phyloP scores from a whole-genome alignment of 2,329 filamentous ascomycete species.

The Fusarium bactridioides region DNA sequence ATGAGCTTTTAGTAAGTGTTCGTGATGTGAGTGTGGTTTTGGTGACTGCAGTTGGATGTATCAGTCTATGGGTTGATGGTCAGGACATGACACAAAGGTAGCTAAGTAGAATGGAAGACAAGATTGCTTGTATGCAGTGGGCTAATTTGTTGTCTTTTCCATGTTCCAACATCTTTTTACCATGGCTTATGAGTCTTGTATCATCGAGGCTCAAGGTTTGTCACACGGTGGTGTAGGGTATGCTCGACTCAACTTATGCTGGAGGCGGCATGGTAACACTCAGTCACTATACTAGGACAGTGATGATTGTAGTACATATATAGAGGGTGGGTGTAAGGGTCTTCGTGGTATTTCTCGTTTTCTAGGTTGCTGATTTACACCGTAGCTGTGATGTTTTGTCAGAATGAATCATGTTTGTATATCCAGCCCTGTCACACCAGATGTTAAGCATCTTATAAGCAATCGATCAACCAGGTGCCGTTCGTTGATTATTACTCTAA shows the following conservation, averaged over 20 bases:
- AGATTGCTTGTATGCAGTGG: neutral
- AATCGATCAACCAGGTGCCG: neutral
- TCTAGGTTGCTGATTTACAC: neutral
- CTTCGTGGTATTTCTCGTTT: too few relatives aligned
- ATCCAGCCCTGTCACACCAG: neutral
- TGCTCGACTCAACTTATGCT: neutral
- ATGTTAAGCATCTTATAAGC: neutral
- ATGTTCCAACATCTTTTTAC: neutral
- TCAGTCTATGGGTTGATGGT: neutral
- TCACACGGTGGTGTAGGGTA: constrained; percentile 26
- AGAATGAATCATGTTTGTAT: neutral
- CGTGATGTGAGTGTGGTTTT: neutral
- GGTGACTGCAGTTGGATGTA: neutral
- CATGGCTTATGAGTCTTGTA: neutral
- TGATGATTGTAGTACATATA: neutral
- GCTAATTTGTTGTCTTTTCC: neutral
- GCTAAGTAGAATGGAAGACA: neutral
- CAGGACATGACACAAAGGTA: neutral
- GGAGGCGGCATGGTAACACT: neutral
- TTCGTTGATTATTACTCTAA: too few relatives aligned
- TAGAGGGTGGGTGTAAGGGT: neutral
- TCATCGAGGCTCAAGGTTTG: neutral
- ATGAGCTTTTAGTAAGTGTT: neutral
- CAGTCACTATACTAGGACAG: neutral
- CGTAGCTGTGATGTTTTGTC: neutral